A percentile compares a stretch with the other conserved stretches of the same genome.
Evolutionary conservation across 2,329 filamentous ascomycete genomes (phyloP).

Genomic region (Diplodia corticola): DNA sequence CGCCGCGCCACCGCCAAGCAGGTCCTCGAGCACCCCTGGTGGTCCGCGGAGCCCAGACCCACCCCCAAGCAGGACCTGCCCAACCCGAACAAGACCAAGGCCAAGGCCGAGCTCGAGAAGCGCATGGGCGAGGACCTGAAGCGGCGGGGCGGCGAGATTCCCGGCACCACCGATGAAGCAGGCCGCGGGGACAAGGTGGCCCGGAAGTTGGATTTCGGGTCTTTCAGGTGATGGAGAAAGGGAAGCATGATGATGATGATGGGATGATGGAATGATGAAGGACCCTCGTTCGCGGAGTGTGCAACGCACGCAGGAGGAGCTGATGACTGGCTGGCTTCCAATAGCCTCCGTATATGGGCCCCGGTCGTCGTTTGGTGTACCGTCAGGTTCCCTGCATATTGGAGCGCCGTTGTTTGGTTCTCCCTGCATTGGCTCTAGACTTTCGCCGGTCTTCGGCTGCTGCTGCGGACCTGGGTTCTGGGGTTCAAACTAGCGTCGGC

Average conservation of each 20-base stretch:
- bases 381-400: no score
- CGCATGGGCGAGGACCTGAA: conserved; percentile 83
- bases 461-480: no score
- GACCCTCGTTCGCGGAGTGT: no score
- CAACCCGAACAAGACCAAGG: conserved; percentile 61
- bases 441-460: no score
- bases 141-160: conserved; percentile 69
- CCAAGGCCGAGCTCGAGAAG: conserved; percentile 48
- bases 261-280: no score
- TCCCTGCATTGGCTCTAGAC: no score
- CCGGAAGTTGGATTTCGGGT: conserved; percentile 14
- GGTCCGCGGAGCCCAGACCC: conserved; percentile 78
- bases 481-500: no score
- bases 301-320: no score
- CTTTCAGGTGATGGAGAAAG: neutral
- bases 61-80: conserved; percentile 81
- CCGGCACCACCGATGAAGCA: conserved; percentile 53
- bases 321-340: no score
- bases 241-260: neutral
- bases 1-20: conserved; percentile 76
- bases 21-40: conserved; percentile 82
- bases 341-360: no score
- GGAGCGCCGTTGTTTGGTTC: no score
- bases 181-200: conserved; percentile 71
- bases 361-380: no score